Evolutionary conservation across 768 basidiomycete species (phyloP), one percentile per base, ranked within the genome.

Genomic region (Kwoniella sp.): DNA sequence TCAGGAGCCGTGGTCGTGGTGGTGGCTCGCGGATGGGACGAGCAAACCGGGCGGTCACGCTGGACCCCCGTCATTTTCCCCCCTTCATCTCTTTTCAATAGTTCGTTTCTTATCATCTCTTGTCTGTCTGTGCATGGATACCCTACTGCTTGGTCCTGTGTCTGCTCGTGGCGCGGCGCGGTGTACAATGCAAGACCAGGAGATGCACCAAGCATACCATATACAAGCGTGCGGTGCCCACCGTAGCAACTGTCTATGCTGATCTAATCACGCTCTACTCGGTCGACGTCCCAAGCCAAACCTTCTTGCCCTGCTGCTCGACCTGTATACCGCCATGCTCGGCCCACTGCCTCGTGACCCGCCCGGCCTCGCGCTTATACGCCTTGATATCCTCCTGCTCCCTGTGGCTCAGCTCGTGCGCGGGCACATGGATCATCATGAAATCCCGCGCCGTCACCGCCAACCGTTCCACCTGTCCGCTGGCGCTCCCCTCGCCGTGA

Each of bases 371-470:
- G 11, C 41, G 26, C 25, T 47, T 47, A 10, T 42, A 41, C 17
- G 20, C 19, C 26, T 20, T 42, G 17, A 58, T 47, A 31, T 55
- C 59, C 15, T 56, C 54, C 9, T 36, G 9, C 43, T 73, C 71
- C 3, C 14, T n/a, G 15, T 53, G 42, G 3, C 50, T 55, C 23
- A 71, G 44, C 36, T 73, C 71, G 50, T 73, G 71, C 1, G 57
- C 45, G 1, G 67, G 62, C 23, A 73, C 37, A 4, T 59, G 46
- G 9, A 63, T 20, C 11, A 57, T 57, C 72, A 73, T 73, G 19
- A 70, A 63, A 50, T 73, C 72, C 8, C 72, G 26, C 8, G 68
- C 50, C 2, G 72, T 57, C 4, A 67, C 46, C 11, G 69, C 64
- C 28, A 59, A 38, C 26, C 60, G 40, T 10, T 44, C 17, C 15